A percentile compares a stretch with the other conserved stretches of the same genome.
These are phyloP conservation scores for Microbotryum silenes-acaulis DNA, from an alignment of 1,284 basidiomycete species.

Conservation along the genomic window DNA sequence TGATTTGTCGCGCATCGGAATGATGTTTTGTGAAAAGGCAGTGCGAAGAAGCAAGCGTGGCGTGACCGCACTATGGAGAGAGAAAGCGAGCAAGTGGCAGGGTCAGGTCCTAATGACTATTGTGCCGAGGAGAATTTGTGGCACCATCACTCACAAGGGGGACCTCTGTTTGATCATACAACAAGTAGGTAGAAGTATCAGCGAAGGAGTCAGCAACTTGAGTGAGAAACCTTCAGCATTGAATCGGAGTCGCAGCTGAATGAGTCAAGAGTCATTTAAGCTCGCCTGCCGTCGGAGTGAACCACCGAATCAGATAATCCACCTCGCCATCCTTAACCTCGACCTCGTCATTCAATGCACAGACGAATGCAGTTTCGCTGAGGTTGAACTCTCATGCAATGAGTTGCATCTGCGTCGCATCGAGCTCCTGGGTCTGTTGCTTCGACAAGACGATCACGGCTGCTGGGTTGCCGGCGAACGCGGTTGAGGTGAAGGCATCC, in stretches of 20 bases:
- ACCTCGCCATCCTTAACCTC: slow-evolving; percentile 5
- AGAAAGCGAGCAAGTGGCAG: neutral
- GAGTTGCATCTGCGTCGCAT: slow-evolving; percentile 35
- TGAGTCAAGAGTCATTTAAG: neutral
- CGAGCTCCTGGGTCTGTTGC: neutral
- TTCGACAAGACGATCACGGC: slow-evolving; percentile 45
- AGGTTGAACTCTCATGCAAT: slow-evolving; percentile 49
- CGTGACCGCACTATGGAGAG: slow-evolving; percentile 47
- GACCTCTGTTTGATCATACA: slow-evolving; percentile 15
- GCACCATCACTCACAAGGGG: neutral
- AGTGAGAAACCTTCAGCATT: neutral
- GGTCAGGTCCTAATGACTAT: neutral
- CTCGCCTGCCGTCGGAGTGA: slow-evolving; percentile 14
- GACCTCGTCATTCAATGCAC: neutral
- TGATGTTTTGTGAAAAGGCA: slow-evolving; percentile 42
- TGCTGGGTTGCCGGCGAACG: slow-evolving; percentile 52
- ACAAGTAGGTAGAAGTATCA: too few species aligned
- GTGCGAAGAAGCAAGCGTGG: slow-evolving; percentile 47
- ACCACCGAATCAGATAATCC: slow-evolving; percentile 18
- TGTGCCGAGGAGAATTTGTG: slow-evolving; percentile 15
- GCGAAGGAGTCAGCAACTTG: too few species aligned
- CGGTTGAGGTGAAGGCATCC: slow-evolving; percentile 48
- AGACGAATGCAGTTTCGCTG: slow-evolving; percentile 47
- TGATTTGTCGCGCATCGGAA: slow-evolving; percentile 38
- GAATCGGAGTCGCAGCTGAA: neutral